Percentiles rank a stretch among this genome's conserved stretches.
phyloP scores from a whole-genome alignment of 345 rosid genomes.

The Garcia nutans region DNA sequence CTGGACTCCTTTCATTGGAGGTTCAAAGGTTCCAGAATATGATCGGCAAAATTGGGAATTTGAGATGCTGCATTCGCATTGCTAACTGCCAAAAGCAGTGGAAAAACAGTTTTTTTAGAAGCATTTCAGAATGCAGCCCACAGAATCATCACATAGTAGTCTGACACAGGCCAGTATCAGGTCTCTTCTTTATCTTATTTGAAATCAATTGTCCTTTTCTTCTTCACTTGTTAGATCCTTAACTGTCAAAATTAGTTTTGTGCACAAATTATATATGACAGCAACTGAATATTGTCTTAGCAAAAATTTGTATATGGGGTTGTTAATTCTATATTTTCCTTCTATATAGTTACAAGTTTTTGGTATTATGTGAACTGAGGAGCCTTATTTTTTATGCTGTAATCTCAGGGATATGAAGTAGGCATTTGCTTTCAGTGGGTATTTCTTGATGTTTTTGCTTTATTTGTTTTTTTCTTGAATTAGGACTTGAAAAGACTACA shows the following conservation, averaged over 20 bases:
- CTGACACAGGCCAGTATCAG: neutral
- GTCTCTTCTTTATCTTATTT: neutral
- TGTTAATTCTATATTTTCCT: neutral
- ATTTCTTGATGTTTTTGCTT: neutral
- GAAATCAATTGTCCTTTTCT: neutral
- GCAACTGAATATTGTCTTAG: neutral
- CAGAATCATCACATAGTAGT: neutral
- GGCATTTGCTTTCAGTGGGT: neutral
- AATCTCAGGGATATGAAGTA: neutral
- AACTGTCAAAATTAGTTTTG: neutral
- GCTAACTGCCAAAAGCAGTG: conserved; percentile 21
- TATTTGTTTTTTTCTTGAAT: no score
- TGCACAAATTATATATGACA: neutral
- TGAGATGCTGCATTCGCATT: conserved; percentile 52
- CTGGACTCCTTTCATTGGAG: conserved; percentile 53
- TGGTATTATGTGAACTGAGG: neutral
- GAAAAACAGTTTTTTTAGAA: conserved; percentile 1
- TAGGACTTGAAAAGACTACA: no score
- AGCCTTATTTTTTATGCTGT: neutral
- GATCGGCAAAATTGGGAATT: conserved; percentile 45
- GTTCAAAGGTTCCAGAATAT: conserved; percentile 42
- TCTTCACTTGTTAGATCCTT: neutral
- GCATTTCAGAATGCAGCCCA: neutral
- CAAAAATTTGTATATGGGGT: neutral
- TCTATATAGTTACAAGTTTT: neutral